Evolutionary conservation across 805 yeast genomes (phyloP).

Genomic region (Lipomyces sp.): DNA sequence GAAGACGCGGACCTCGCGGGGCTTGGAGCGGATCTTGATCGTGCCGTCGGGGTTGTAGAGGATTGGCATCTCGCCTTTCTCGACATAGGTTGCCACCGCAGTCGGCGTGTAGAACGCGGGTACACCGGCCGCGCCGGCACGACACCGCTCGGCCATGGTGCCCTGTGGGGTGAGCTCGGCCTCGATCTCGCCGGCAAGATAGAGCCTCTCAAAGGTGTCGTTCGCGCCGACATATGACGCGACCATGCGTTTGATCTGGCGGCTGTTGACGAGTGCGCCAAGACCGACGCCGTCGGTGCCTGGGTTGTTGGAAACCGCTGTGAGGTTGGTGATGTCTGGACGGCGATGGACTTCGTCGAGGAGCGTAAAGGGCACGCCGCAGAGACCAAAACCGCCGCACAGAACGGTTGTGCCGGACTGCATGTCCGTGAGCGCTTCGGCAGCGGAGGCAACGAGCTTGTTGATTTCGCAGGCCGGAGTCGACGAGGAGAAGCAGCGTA

Average conservation of each 20-base stretch:
- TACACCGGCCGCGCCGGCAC: conserved; percentile 49
- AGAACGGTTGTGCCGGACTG: conserved; percentile 39
- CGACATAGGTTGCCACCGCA: conserved; percentile 50
- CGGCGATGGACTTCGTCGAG: conserved; percentile 40
- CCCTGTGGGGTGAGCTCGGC: conserved; percentile 52
- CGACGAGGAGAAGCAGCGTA: too few relatives aligned
- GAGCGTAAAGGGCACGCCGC: conserved; percentile 46
- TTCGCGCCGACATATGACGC: conserved; percentile 49
- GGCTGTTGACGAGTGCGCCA: conserved; percentile 41
- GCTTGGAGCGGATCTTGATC: conserved; percentile 40
- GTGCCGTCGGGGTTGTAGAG: conserved; percentile 40
- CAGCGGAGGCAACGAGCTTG: background rate
- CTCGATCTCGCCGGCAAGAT: conserved; percentile 45
- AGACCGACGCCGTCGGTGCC: conserved; percentile 47
- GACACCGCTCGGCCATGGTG: conserved; percentile 46
- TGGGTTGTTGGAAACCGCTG: conserved; percentile 51
- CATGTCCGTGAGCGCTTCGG: conserved; percentile 37
- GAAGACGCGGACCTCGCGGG: conserved; percentile 45
- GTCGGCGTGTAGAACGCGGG: conserved; percentile 51
- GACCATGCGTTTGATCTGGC: conserved; percentile 47
- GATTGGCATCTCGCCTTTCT: conserved; percentile 48
- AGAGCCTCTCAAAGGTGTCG: conserved; percentile 43
- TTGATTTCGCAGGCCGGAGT: background rate
- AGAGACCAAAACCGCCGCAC: conserved; percentile 50
- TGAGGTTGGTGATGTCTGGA: conserved; percentile 39